A percentile compares a stretch with the other conserved stretches of the same genome.
Evolutionary conservation across 768 basidiomycete species (phyloP).

Genomic region (Hericium coralloides): DNA sequence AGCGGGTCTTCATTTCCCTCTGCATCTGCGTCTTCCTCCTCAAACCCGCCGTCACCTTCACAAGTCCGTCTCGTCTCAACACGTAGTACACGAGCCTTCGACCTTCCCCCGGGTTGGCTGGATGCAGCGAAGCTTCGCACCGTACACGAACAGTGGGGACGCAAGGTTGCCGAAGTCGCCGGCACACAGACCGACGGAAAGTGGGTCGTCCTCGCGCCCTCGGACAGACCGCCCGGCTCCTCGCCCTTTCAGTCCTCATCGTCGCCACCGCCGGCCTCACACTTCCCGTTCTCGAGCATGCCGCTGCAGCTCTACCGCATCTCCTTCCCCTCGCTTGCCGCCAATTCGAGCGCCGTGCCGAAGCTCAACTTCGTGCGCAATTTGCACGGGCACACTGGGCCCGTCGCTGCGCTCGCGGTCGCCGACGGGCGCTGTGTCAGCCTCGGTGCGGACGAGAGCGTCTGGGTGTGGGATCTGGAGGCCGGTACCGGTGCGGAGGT

Average conservation of each 20-base stretch:
- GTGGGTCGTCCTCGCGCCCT: slow-evolving; percentile 73
- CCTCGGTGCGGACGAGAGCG: slow-evolving; percentile 57
- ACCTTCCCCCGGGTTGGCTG: slow-evolving; percentile 65
- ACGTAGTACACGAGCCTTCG: slow-evolving; percentile 59
- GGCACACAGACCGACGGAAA: slow-evolving; percentile 79
- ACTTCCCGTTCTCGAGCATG: slow-evolving; percentile 19
- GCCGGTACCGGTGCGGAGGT: slow-evolving; percentile 33
- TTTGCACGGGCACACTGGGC: slow-evolving; percentile 60
- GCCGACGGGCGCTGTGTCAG: slow-evolving; percentile 82
- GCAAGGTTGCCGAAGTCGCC: slow-evolving; percentile 62
- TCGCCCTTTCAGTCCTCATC: slow-evolving; percentile 18
- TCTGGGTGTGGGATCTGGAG: slow-evolving; percentile 88
- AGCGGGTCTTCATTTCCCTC: background rate
- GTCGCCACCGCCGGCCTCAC: slow-evolving; percentile 6
- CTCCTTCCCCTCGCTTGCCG: slow-evolving; percentile 42
- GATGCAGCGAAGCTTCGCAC: slow-evolving; percentile 51
- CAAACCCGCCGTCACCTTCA: slow-evolving; percentile 26
- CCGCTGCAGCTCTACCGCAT: slow-evolving; percentile 71
- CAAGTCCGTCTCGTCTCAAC: slow-evolving; percentile 37
- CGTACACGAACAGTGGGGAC: slow-evolving; percentile 71
- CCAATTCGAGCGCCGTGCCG: slow-evolving; percentile 41
- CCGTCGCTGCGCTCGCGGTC: slow-evolving; percentile 57
- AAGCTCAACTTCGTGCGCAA: slow-evolving; percentile 66
- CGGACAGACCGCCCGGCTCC: slow-evolving; percentile 20
- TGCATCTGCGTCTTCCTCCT: slow-evolving; percentile 1